phyloP scores from a whole-genome alignment of 2,329 filamentous ascomycete genomes.

The Purpureocillium takamizusanense region DNA sequence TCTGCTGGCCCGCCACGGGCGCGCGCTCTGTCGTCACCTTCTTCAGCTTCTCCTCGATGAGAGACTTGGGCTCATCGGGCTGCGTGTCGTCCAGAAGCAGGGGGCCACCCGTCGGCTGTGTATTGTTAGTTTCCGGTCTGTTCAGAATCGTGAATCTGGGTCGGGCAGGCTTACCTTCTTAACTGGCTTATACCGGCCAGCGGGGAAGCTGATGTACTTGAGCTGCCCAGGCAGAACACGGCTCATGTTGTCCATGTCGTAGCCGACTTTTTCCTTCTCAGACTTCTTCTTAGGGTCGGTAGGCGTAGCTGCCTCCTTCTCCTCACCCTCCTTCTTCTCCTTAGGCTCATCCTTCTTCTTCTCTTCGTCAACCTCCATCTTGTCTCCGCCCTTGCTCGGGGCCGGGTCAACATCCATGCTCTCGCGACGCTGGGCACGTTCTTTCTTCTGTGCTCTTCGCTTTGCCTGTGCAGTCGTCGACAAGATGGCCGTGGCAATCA shows the following conservation, averaged over 20 bases:
- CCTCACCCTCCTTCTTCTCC: slow-evolving; percentile 53
- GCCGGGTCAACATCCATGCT: slow-evolving; percentile 91
- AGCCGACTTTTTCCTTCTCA: slow-evolving; percentile 95
- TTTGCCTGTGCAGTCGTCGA: slow-evolving; percentile 97
- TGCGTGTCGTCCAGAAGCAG: slow-evolving; percentile 82
- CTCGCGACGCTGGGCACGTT: slow-evolving; percentile 78
- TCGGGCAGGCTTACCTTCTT: slow-evolving; percentile 53
- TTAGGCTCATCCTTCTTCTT: slow-evolving; percentile 43
- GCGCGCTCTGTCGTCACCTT: slow-evolving; percentile 60
- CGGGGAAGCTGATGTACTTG: slow-evolving; percentile 89
- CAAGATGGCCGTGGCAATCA: slow-evolving; percentile 90
- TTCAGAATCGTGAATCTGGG: not conserved
- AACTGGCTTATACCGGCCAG: slow-evolving; percentile 86
- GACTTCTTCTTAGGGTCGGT: slow-evolving; percentile 73
- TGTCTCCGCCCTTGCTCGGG: slow-evolving; percentile 56
- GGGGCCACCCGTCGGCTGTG: slow-evolving; percentile 82
- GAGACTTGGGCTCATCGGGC: slow-evolving; percentile 66
- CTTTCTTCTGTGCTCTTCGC: slow-evolving; percentile 87
- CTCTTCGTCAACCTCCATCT: slow-evolving; percentile 79
- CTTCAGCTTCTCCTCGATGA: slow-evolving; percentile 89
- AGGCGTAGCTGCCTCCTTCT: slow-evolving; percentile 46
- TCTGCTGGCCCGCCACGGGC: slow-evolving; percentile 39
- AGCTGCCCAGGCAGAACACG: slow-evolving; percentile 86
- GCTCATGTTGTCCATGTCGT: slow-evolving; percentile 95
- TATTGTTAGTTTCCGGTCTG: slow-evolving; percentile 13